phyloP scores from a whole-genome alignment of 108 stramenopile genomes.

The Cyclotella atomus region DNA sequence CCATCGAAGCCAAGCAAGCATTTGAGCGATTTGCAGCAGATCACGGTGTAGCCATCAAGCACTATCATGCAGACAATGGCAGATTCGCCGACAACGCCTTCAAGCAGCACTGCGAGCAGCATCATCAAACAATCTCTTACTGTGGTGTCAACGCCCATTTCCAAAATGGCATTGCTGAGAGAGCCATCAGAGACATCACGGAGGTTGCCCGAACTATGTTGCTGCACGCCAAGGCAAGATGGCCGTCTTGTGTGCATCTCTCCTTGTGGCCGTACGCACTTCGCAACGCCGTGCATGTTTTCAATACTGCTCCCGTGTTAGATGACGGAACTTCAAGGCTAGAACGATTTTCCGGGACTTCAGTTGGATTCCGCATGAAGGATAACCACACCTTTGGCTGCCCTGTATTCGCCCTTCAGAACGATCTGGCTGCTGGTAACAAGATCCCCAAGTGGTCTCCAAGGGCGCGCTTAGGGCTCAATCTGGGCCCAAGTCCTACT shows the following conservation, averaged over 20 bases:
- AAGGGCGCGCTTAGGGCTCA: neutral
- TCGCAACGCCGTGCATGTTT: neutral
- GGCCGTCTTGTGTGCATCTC: neutral
- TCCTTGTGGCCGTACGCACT: neutral
- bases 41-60: neutral
- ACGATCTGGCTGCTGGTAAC: constrained; percentile 1
- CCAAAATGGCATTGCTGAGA: neutral
- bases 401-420: neutral
- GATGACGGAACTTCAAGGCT: neutral
- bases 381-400: constrained; percentile 1
- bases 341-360: neutral
- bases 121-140: neutral
- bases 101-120: neutral
- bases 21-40: neutral
- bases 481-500: neutral
- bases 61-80: constrained; percentile 2
- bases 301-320: neutral
- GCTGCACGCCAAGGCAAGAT: neutral
- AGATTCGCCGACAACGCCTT: constrained; percentile 2
- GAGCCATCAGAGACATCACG: neutral
- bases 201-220: neutral
- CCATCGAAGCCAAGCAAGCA: neutral
- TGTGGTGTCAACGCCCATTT: constrained; percentile 1
- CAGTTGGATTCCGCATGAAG: neutral
- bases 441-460: constrained; percentile 9